Evolutionary conservation across 345 rosid genomes (phyloP), one percentile per base, ranked within the genome.

Genomic region (Mangifera indica): DNA sequence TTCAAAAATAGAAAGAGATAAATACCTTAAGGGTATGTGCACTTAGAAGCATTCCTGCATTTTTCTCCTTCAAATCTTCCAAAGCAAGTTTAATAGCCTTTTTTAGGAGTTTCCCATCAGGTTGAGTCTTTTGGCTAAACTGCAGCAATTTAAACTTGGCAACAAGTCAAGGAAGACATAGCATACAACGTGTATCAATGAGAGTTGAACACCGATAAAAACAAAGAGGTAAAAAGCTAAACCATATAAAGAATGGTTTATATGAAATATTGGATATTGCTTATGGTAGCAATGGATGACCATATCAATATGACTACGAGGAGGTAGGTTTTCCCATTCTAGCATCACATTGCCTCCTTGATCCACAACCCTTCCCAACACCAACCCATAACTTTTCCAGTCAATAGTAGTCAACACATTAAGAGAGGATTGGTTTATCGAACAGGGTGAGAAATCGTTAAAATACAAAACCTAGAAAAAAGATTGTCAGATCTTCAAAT

Each of bases 361-460:
- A 63, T 89, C 89, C 48, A 51, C 76, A 70, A 80, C 79, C 45
- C 60, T 85, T 40, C 69, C 75, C 69, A 89, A 74, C 55, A 70
- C 73, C 86, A 95, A 80, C 73, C 97, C 99, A 64, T 92, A 95
- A 70, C 84, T 87, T 84, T 84, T 88, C 99, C 99, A 95, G 73
- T 90, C 90, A 60, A 89, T 70, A 81, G 85, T 79, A 71, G 80
- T 75, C 77, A 95, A 70, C 54, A 89, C 97, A 44, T 60, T 86
- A 61, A 87, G 76, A 69, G 84, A 78, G 75, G 85, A 66, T 48
- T 75, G 78, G 62, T 89, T 74, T 60, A 87, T 66, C 44, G 87
- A 68, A 76, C 82, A 78, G 68, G 88, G 90, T n/a, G 78, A 80
- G 83, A 88, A 95, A 76, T 89, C 86, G 59, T 87, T 82, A 13